These are phyloP conservation scores for Edaphochlamys debaryana DNA, from an alignment of 139 green algal species.

Conservation along the genomic window DNA sequence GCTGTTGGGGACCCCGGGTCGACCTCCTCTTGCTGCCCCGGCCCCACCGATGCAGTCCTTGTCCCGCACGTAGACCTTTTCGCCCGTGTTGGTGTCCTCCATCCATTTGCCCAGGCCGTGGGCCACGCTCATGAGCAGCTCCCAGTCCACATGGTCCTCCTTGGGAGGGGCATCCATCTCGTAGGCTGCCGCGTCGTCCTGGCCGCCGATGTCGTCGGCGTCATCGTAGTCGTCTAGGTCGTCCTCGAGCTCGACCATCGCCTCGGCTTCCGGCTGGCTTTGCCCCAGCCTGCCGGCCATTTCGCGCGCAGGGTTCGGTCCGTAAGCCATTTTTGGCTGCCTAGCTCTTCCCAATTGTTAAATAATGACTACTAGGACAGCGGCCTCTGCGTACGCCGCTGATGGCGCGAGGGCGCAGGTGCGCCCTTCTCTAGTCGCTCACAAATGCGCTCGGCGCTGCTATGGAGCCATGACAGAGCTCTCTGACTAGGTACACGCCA, in stretches of 20 bases:
- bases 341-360: neutral
- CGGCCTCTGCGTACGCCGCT: too few species aligned
- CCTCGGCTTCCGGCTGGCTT: neutral
- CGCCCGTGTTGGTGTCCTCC: conserved; percentile 40
- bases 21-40: too few species aligned
- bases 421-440: conserved; percentile 45
- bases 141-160: conserved; percentile 62
- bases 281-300: too few species aligned
- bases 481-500: too few species aligned
- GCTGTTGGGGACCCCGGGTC: too few species aligned
- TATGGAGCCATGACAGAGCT: conserved; percentile 29
- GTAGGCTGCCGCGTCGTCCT: neutral
- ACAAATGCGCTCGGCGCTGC: conserved; percentile 4
- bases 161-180: neutral
- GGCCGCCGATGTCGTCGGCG: neutral
- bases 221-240: conserved; percentile 7
- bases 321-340: too few species aligned
- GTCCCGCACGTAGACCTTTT: conserved; percentile 69
- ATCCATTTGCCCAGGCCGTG: conserved; percentile 73
- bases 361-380: too few species aligned
- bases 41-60: conserved; percentile 80
- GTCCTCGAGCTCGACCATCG: neutral
- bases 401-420: conserved; percentile 10
- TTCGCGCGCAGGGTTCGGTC: too few species aligned
- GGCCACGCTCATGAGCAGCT: conserved; percentile 83